phyloP scores from a whole-genome alignment of 768 basidiomycete species.

The Butyriboletus loyo region DNA sequence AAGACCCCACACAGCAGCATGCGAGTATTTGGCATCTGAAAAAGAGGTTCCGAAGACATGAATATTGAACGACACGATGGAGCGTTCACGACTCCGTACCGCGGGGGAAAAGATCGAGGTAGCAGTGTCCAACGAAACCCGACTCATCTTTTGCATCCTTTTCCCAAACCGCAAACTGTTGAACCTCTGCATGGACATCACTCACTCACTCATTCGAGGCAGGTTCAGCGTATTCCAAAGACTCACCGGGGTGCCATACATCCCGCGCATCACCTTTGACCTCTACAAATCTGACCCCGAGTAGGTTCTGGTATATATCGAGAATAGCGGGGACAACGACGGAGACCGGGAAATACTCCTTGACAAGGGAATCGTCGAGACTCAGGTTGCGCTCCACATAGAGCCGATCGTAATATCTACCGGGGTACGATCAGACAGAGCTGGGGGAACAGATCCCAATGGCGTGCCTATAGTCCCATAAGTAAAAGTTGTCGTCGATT shows the following conservation, averaged over 20 bases:
- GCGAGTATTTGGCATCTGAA: constrained; percentile 73
- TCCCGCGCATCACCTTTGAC: constrained; percentile 53
- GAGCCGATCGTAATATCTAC: constrained; percentile 32
- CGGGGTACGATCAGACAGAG: background rate
- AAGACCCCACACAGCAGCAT: constrained; percentile 84
- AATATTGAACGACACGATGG: background rate
- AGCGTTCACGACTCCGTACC: constrained; percentile 37
- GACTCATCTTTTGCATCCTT: constrained; percentile 65
- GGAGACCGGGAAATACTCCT: constrained; percentile 87
- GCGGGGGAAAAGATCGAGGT: constrained; percentile 85
- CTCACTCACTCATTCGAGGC: background rate
- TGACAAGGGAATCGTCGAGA: constrained; percentile 75
- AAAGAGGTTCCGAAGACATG: background rate
- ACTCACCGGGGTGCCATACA: constrained; percentile 78
- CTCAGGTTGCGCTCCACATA: constrained; percentile 64
- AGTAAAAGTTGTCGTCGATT: constrained; percentile 69
- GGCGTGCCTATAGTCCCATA: constrained; percentile 79
- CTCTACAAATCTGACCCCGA: constrained; percentile 66
- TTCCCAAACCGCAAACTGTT: constrained; percentile 84
- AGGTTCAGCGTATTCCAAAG: background rate
- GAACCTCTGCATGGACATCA: constrained; percentile 53
- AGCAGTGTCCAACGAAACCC: constrained; percentile 81
- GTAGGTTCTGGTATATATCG: constrained; percentile 77
- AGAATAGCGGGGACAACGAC: constrained; percentile 82
- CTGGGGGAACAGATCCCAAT: background rate